A percentile compares a stretch with the other conserved stretches of the same genome.
These are phyloP conservation scores for Nakazawaea ishiwadae DNA, from an alignment of 805 yeast genomes.

Conservation along the genomic window DNA sequence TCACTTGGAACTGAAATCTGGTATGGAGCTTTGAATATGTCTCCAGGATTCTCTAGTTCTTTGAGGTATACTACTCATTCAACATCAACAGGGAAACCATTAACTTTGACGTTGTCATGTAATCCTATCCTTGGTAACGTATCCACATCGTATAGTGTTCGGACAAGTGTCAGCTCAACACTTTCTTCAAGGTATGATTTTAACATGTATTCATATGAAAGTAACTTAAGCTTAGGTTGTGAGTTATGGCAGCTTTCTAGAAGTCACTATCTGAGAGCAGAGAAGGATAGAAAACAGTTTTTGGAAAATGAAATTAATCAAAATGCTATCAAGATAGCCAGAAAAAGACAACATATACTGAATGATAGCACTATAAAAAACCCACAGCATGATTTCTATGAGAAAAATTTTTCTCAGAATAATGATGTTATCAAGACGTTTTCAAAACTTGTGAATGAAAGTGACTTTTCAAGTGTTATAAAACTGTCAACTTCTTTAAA, in stretches of 20 bases:
- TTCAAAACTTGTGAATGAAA: conserved; percentile 42
- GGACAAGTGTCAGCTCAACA: conserved; percentile 69
- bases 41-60: conserved; percentile 88
- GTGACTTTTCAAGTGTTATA: conserved; percentile 64
- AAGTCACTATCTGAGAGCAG: conserved; percentile 12
- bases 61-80: conserved; percentile 81
- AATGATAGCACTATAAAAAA: conserved; percentile 10
- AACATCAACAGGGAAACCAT: conserved; percentile 81
- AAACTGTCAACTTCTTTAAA: conserved; percentile 69
- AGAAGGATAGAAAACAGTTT: conserved; percentile 2
- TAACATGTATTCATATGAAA: conserved; percentile 84
- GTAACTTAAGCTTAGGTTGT: conserved; percentile 81
- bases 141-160: conserved; percentile 82
- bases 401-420: conserved; percentile 22
- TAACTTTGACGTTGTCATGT: conserved; percentile 78
- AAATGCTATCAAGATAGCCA: neutral
- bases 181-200: conserved; percentile 85
- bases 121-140: conserved; percentile 91
- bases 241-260: conserved; percentile 64
- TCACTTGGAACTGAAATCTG: conserved; percentile 84
- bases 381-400: conserved; percentile 14
- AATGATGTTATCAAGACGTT: conserved; percentile 47
- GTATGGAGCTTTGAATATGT: conserved; percentile 78
- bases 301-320: neutral
- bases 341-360: neutral